A percentile compares a stretch with the other conserved stretches of the same genome.
Evolutionary conservation across 805 yeast genomes (phyloP).

Genomic region (Cephaloascus fragrans): DNA sequence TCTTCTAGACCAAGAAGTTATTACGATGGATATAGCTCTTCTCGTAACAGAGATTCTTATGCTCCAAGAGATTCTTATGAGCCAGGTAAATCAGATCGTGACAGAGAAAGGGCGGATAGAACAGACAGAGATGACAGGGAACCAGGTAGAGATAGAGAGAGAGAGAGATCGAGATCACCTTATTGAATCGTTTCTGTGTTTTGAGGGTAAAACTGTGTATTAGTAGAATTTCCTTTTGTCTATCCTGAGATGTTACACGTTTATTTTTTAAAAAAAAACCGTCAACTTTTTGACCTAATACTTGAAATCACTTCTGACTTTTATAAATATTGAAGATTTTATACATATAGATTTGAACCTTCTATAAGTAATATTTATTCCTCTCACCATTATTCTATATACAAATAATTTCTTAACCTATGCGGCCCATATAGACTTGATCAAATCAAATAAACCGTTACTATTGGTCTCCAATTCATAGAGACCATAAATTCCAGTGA

Average conservation of each 20-base stretch:
- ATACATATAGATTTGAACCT: too few relatives aligned
- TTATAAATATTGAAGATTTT: too few relatives aligned
- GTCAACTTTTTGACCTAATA: too few relatives aligned
- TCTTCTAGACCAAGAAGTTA: too few relatives aligned
- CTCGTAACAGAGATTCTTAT: background rate
- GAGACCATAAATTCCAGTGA: conserved; percentile 65
- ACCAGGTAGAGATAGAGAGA: background rate
- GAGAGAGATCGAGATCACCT: background rate
- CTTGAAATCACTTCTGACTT: too few relatives aligned
- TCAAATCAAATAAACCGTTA: conserved; percentile 65
- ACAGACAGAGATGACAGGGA: background rate
- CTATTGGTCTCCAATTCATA: conserved; percentile 74
- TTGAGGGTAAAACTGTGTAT: too few relatives aligned
- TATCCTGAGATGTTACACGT: too few relatives aligned
- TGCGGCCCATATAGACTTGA: conserved; percentile 54
- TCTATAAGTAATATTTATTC: too few relatives aligned
- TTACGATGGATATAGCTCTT: background rate
- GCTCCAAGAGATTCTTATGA: background rate
- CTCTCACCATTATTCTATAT: background rate
- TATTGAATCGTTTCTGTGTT: too few relatives aligned
- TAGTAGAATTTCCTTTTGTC: too few relatives aligned
- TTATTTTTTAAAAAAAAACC: too few relatives aligned
- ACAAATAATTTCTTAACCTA: too few relatives aligned
- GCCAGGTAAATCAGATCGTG: background rate
- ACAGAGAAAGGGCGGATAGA: background rate